Conservation (phyloP, 805 yeast species). For the Wickerhamomyces xylosicus region DNA sequence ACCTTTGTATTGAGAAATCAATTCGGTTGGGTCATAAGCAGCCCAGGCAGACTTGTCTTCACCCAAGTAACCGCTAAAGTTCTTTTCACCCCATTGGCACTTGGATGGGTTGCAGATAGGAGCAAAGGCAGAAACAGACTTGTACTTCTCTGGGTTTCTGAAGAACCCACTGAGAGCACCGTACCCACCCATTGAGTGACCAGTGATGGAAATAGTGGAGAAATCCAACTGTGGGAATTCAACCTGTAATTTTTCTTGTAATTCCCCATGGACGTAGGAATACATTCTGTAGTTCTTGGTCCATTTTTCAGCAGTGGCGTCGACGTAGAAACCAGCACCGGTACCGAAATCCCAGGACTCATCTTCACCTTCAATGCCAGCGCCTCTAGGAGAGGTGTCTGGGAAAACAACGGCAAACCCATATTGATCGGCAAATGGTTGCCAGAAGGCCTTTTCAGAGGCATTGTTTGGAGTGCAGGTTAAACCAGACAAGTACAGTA, state of each 20-base stretch:
- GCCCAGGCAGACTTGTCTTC: slow-evolving; percentile 41
- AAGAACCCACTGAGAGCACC: slow-evolving; percentile 75
- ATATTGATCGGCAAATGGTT: slow-evolving; percentile 64
- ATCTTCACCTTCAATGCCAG: slow-evolving; percentile 65
- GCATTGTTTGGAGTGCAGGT: slow-evolving; percentile 93
- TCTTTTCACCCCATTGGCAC: slow-evolving; percentile 84
- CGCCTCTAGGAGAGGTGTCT: slow-evolving; percentile 94
- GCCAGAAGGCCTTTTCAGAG: slow-evolving; percentile 85
- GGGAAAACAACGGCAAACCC: slow-evolving; percentile 90
- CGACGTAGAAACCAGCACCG: slow-evolving; percentile 91
- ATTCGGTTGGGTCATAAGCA: slow-evolving; percentile 75
- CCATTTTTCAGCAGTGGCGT: slow-evolving; percentile 73
- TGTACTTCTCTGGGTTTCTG: slow-evolving; percentile 60
- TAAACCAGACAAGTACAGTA: slow-evolving; percentile 77
- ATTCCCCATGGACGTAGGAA: slow-evolving; percentile 67
- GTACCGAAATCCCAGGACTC: slow-evolving; percentile 87
- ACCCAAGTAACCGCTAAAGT: slow-evolving; percentile 73
- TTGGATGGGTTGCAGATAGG: slow-evolving; percentile 77
- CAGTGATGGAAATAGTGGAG: slow-evolving; percentile 64
- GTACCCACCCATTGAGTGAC: slow-evolving; percentile 98
- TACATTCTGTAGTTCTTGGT: slow-evolving; percentile 73
- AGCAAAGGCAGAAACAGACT: slow-evolving; percentile 80
- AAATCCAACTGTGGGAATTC: slow-evolving; percentile 43
- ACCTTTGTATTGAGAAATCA: slow-evolving; percentile 49
- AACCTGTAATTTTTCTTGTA: slow-evolving; percentile 34